Evolutionary conservation across 306 rosid genomes (phyloP), one percentile per base, ranked within the genome.

Genomic region (Crataegus laevigata): DNA sequence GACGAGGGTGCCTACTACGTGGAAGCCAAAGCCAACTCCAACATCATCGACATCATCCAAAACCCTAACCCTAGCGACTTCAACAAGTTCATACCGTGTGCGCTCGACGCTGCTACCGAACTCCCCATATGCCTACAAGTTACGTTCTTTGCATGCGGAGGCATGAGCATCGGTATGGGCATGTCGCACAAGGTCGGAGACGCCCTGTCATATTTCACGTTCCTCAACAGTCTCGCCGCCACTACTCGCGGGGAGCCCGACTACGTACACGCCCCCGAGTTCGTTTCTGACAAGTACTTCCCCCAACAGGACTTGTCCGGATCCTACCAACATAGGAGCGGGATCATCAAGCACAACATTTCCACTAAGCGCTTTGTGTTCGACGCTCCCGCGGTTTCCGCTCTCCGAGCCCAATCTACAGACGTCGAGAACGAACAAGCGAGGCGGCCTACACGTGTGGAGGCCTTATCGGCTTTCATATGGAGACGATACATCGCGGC

Each of bases 401-500:
- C 62, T 8, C 71, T 85, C 11, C 76, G 69, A 22, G 57, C 51
- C 7, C 66, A 47, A 62, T 81, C 72, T 38, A 34, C 51, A 0
- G 79, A 34, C 28, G 51, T 52, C 11, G 50, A 17, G 5, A 32
- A n/a, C 69, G 52, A 34, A 36, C 9, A 19, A 22, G 50, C 36
- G 22, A 57, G 66, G 13, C 74, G 84, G 0, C 80, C 84, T 4
- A 81, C 87, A 0, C 80, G 89, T 3, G 83, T 83, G 26, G 89
- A 78, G 61, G 89, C 87, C 14, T 47, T 86, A 15, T 86, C 90
- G 0, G 57, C 84, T 26, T 83, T 86, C 74, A 69, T 86, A 58
- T 83, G 83, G 79, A 24, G 63, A 9, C 86, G 88, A 2, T 61
- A 79, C 50, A 42, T 73, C 18, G 78, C 65, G 45, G 13, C 59